These are phyloP conservation scores for Pulveroboletus sp. DNA, from an alignment of 768 basidiomycete genomes.

Conservation along the genomic window DNA sequence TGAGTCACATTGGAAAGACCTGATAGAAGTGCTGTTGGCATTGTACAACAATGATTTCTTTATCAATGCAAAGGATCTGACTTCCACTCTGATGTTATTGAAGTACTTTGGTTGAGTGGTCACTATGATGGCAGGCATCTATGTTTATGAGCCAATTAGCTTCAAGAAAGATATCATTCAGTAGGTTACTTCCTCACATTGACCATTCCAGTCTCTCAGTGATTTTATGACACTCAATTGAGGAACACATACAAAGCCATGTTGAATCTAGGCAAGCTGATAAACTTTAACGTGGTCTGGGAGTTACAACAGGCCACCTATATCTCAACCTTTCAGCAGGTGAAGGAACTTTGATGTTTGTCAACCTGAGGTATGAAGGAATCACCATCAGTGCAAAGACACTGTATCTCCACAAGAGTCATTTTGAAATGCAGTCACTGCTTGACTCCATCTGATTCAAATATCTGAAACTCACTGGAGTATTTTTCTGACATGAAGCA, in stretches of 20 bases:
- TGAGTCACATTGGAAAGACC: neutral
- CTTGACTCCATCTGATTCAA: neutral
- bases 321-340: neutral
- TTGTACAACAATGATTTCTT: neutral
- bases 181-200: neutral
- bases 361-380: neutral
- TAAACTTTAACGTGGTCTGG: slow-evolving; percentile 5
- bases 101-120: slow-evolving; percentile 9
- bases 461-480: too few relatives aligned
- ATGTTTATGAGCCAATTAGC: neutral
- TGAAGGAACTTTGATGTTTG: slow-evolving; percentile 2
- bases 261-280: neutral
- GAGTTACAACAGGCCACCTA: slow-evolving; percentile 8
- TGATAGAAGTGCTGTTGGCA: neutral
- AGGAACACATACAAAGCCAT: neutral
- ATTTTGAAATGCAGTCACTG: neutral
- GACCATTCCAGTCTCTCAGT: too few relatives aligned
- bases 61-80: neutral
- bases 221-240: neutral
- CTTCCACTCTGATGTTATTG: neutral
- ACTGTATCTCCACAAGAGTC: neutral
- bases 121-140: neutral
- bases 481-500: too few relatives aligned
- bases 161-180: neutral
- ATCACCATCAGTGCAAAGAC: neutral